Base-by-base conservation (phyloP, 805 yeast genomes). In the Yarrowia yakushimensis region DNA sequence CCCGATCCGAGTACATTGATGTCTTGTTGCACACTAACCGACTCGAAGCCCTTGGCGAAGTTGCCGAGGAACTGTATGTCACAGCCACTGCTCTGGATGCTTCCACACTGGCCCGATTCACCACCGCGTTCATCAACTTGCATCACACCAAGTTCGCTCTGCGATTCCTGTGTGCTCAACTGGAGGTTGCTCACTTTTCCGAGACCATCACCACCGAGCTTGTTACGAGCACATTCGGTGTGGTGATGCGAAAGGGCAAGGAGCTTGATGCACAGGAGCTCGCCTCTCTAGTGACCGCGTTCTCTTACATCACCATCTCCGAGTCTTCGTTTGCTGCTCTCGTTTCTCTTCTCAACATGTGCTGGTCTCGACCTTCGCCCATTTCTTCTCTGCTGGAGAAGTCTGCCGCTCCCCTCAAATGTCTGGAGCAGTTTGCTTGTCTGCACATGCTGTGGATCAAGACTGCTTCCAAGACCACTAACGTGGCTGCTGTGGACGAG, bases 391-490 rank as follows among this genome's bases (percentile, higher is more conserved):
- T 52, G 2, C 33, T 52, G 3, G 31, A 31, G 25, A 52, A 52
- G 33, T 52, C 59, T 3, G 33, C 33, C 13, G 2, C 59, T 6
- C 59, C 59, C 12, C 43, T 52, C 22, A 33, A 52, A 33, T 52
- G 59, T 12, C 59, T 52, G 17, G 43, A 52, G 25, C 59, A 52
- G 43, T 52, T 52, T 36, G 59, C 59, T 7, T 23, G 31, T 25
- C 43, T 52, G 18, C 59, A 52, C 28, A 52, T 52, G 42, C 25
- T 52, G 30, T 52, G 59, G 59, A 52, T 52, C 43, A 52, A 52
- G 43, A 36, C 59, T 18, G 59, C 59, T 17, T 52, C 59, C 43
- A 52, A 52, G 43, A 36, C 43, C 25, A 52, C 59, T 15, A 52
- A 52, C 17, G 59, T 52, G 23, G 33, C 59, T 34, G 33, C 43